Evolutionary conservation across 176 grass and related monocot species (phyloP), one percentile per base, ranked within the genome.

Genomic region (Juncus effusus): DNA sequence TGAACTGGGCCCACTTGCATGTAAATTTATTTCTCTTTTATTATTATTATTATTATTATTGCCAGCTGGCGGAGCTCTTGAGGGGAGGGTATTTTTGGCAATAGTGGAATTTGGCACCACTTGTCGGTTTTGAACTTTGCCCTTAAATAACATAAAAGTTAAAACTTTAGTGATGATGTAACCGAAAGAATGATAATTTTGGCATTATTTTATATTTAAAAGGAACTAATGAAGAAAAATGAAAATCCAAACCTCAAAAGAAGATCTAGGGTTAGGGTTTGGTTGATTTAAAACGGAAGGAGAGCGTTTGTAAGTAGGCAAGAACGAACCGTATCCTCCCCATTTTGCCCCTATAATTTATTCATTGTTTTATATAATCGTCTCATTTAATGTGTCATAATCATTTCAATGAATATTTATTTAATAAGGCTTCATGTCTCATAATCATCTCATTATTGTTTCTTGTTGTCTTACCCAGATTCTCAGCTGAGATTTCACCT

Each of bases 241-340:
- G 19, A 7, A 83, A 66, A 70, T 56, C 19, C 41, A 81, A 79
- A 92, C 94, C 94, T 93, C 80, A 3, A 44, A 49, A 49, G 94
- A 82, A 78, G 85, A 97, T 86, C 52, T 69, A 57, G 63, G n/a
- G 13, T 66, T 84, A 58, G 80, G 16, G 36, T 73, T 86, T 54
- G 80, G 51, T 70, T 82, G 85, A 59, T 54, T 70, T 56, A 65
- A 75, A 77, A 73, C 62, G 7, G 80, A 77, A 82, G 94, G 94
- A 80, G 88, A 97, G 40, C 85, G 88, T 73, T 86, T 85, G 69
- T 99, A 83, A 3, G 85, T 79, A 51, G 94, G 94, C 59, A 99
- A 78, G 77, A 99, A 99, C 61, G 94, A 99, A 62, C 94, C 94
- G 78, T 99, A 99, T 54, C 89, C 94, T 69, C 89, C 88, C 81